These are phyloP conservation scores for Fragaria ananassa DNA, from an alignment of 306 rosid genomes.

Conservation along the genomic window DNA sequence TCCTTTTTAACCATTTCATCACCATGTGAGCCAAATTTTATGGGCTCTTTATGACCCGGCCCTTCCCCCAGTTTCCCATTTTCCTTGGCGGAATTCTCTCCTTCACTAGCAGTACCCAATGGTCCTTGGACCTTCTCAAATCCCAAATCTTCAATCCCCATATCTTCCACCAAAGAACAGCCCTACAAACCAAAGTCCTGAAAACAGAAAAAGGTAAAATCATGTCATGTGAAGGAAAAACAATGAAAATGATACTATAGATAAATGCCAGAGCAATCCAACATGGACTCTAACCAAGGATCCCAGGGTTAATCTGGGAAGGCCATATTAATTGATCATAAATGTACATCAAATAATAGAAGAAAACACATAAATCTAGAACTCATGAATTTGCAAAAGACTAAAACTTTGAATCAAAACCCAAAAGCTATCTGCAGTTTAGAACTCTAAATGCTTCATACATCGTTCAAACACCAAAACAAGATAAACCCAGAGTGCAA, in stretches of 20 bases:
- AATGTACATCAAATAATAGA: not conserved
- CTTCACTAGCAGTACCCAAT: slow-evolving; percentile 40
- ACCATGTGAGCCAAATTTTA: slow-evolving; percentile 84
- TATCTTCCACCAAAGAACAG: slow-evolving; percentile 40
- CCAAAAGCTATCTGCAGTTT: not conserved
- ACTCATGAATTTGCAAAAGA: not conserved
- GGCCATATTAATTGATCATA: not conserved
- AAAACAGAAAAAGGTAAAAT: slow-evolving; percentile 9
- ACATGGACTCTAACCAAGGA: not conserved
- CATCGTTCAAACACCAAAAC: slow-evolving; percentile 12
- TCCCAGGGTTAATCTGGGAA: not conserved
- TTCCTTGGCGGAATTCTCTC: slow-evolving; percentile 49
- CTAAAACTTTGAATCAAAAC: not conserved
- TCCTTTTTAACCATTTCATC: slow-evolving; percentile 65
- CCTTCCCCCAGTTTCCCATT: slow-evolving; percentile 59
- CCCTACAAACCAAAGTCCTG: slow-evolving; percentile 47
- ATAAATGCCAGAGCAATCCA: not conserved
- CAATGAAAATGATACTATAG: not conserved
- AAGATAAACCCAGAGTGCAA: not conserved
- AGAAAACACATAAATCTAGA: not conserved
- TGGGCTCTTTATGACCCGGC: slow-evolving; percentile 42
- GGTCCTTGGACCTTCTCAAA: slow-evolving; percentile 87
- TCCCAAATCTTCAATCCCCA: slow-evolving; percentile 77
- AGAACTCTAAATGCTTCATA: slow-evolving; percentile 11
- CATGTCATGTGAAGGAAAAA: slow-evolving; percentile 8